These are phyloP conservation scores for Leishmania aethiopica DNA, from an alignment of 208 protist genomes.

Conservation along the genomic window DNA sequence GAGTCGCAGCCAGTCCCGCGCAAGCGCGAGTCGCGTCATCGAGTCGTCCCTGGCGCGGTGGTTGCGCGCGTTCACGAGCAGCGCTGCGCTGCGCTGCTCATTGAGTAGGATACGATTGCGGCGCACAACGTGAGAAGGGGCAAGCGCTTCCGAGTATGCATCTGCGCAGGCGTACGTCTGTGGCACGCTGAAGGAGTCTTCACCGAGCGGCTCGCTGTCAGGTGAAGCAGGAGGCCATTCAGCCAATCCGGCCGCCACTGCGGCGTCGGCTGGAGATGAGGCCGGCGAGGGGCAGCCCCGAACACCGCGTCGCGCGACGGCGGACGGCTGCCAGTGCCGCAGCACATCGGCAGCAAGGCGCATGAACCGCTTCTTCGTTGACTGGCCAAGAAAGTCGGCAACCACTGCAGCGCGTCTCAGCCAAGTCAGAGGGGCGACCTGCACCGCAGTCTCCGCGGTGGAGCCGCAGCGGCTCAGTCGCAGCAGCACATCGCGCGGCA, in stretches of 20 bases:
- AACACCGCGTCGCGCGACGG: neutral
- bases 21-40: constrained; percentile 42
- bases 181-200: neutral
- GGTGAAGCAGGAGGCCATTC: neutral
- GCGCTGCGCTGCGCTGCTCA: constrained; percentile 45
- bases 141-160: constrained; percentile 49
- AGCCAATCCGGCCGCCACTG: neutral
- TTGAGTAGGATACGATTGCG: constrained; percentile 59
- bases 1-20: constrained; percentile 64
- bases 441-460: neutral
- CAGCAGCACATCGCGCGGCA: constrained; percentile 42
- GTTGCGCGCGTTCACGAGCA: constrained; percentile 28
- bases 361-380: constrained; percentile 68
- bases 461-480: constrained; percentile 17
- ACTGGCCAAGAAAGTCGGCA: constrained; percentile 61
- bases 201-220: neutral
- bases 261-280: neutral
- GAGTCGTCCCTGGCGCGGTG: constrained; percentile 50
- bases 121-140: constrained; percentile 28
- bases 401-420: constrained; percentile 46
- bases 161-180: constrained; percentile 51
- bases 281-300: neutral
- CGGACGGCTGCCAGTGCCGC: constrained; percentile 23
- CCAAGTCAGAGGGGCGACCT: constrained; percentile 8
- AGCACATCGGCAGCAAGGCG: constrained; percentile 15